phyloP scores from a whole-genome alignment of 2,329 filamentous ascomycete species.

The Fusarium brachygibbosum region DNA sequence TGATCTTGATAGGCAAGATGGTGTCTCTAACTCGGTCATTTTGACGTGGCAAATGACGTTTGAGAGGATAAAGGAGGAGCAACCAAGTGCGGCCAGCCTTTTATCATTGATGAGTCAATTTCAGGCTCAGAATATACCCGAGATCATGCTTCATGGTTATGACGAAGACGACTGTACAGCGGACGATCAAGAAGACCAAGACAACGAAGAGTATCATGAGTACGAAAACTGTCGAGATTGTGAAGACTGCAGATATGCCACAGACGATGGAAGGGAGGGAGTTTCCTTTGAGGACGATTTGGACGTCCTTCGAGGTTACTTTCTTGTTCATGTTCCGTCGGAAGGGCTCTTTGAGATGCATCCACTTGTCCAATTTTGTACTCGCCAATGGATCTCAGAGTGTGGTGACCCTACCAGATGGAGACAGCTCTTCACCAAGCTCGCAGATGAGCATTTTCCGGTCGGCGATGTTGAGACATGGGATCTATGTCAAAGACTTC shows the following conservation, averaged over 20 bases:
- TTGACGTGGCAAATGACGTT: conserved; percentile 21
- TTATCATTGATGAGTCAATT: conserved; percentile 31
- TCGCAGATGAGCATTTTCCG: neutral
- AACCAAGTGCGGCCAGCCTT: conserved; percentile 4
- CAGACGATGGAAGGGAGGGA: neutral
- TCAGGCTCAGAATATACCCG: conserved; percentile 7
- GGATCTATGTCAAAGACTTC: neutral
- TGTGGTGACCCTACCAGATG: neutral
- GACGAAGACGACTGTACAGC: neutral
- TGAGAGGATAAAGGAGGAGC: conserved; percentile 3
- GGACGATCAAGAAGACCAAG: too few relatives aligned
- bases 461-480: neutral
- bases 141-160: neutral
- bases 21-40: conserved; percentile 12
- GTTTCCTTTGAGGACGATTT: neutral
- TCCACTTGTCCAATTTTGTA: conserved; percentile 7
- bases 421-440: neutral
- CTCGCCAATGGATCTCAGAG: neutral
- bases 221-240: too few relatives aligned
- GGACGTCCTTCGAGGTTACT: neutral
- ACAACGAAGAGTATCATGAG: too few relatives aligned
- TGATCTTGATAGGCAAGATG: conserved; percentile 25
- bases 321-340: neutral
- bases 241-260: too few relatives aligned
- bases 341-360: neutral